Evolutionary conservation across 2,329 filamentous ascomycete genomes (phyloP), one percentile per base, ranked within the genome.

Genomic region (Lasiodiplodia gonubiensis): DNA sequence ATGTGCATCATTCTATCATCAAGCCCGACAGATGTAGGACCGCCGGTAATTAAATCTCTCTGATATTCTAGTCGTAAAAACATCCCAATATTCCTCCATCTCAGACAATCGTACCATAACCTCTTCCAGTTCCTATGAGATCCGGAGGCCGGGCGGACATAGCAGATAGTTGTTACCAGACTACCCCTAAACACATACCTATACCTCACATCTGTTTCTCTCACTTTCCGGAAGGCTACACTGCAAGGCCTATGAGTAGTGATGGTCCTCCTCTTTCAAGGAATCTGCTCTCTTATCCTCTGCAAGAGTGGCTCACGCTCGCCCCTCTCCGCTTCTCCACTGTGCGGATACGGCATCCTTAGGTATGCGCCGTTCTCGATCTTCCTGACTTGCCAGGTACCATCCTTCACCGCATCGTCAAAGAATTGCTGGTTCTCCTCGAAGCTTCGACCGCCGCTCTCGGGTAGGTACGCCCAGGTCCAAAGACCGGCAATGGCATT

Each of bases 351-450:
- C 33, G 79, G 78, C 78, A 84, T 76, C 66, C 76, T 79, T 61
- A 73, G 77, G 70, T 76, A 89, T 69, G 83, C 84, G 3, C 87
- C 87, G 0, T 81, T 80, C 46, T 81, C 78, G 7, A 89, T 83
- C 68, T 82, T 84, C 27, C 72, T 73, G 1, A 89, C 86, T 33
- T 79, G 76, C 86, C 87, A 89, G 3, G 78, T 84, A 4, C 80
- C 80, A 2, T 80, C 80, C 54, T 86, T 79, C 53, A 76, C 78
- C 2, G 86, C 86, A 68, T 83, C 81, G 63, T 80, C 78, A 71
- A 88, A 89, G 75, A 88, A 88, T 64, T 82, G 78, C 73, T 86
- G 84, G 69, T 88, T 89, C 71, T 88, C 86, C 69, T 88, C 86
- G 69, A 88, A 89, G 59, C 82, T 85, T 30, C 87, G 73, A 0